Evolutionary conservation across 345 rosid genomes (phyloP).

Genomic region (Brassica juncea): DNA sequence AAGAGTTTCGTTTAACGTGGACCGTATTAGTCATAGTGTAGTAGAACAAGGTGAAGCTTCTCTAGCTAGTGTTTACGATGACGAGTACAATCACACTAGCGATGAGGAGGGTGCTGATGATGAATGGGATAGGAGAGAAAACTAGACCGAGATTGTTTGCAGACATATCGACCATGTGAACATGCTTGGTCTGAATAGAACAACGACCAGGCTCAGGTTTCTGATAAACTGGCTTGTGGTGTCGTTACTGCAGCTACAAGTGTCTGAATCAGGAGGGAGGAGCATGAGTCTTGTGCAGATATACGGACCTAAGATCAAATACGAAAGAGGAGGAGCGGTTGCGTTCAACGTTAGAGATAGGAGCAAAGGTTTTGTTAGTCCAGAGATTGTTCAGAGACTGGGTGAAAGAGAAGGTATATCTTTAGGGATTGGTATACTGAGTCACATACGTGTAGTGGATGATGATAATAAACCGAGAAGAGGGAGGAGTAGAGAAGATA

Average conservation of each 20-base stretch:
- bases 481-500: conserved; percentile 52
- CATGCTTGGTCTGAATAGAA: conserved; percentile 76
- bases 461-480: conserved; percentile 52
- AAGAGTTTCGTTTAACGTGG: conserved; percentile 83
- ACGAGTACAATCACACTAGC: conserved; percentile 47
- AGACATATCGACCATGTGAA: conserved; percentile 76
- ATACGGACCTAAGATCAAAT: conserved; percentile 94
- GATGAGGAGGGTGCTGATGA: conserved; percentile 55
- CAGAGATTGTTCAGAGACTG: conserved; percentile 81
- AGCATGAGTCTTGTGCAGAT: conserved; percentile 75
- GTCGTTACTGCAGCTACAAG: conserved; percentile 72
- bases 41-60: conserved; percentile 67
- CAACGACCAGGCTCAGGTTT: conserved; percentile 69
- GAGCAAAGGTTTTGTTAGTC: conserved; percentile 67
- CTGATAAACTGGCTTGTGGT: conserved; percentile 86
- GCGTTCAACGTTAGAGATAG: conserved; percentile 84
- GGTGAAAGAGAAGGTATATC: conserved; percentile 90
- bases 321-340: conserved; percentile 95
- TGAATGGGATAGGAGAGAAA: conserved; percentile 75
- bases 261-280: conserved; percentile 45
- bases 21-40: conserved; percentile 47
- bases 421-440: conserved; percentile 78
- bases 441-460: conserved; percentile 79
- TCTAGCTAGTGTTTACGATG: conserved; percentile 43
- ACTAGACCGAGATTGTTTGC: conserved; percentile 75